Evolutionary conservation across 2,329 filamentous ascomycete genomes (phyloP), one percentile per base, ranked within the genome.

Genomic region (Colletotrichum gloeosporioides): DNA sequence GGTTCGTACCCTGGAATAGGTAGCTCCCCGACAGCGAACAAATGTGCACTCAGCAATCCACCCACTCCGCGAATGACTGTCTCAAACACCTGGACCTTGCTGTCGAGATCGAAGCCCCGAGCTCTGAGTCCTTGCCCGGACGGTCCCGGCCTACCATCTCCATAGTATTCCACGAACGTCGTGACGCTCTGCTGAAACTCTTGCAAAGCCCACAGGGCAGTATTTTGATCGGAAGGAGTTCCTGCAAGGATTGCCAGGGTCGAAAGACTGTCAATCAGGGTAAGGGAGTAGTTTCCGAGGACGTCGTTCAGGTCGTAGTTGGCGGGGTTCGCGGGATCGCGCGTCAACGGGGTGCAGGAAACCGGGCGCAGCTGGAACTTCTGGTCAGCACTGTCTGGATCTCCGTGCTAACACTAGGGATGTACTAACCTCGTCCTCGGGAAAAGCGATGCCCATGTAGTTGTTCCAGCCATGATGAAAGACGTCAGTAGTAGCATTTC

Each of bases 71-170:
- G 91, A 80, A 99, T 99, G 44, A 98, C 96, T 1, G 96, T 99
- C 87, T 99, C 97, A 82, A 99, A 99, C 53, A 99, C 95, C 86
- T 99, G 96, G 3, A 99, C 97, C 85, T 99, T 99, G 87, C 96
- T 98, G 85, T 99, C 96, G 55, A 98, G 88, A 84, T 99, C 95
- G 81, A 99, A 99, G 0, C 96, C 97, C 71, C 92, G 91, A 5
- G 93, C 93, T 78, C 95, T 90, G 73, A 90, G 88, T 5, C 96
- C 96, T 81, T 91, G 89, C 8, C 95, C 95, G 7, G 89, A 89
- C 16, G 91, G 88, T 4, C 94, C 93, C 10, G 88, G 85, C 34
- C 92, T 92, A 3, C 96, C 96, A 84, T 98, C 96, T 6, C 96
- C 96, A 83, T 98, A 99, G 80, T 97, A 89, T 78, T 92, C 88